Evolutionary conservation across 163 green algal genomes (phyloP).

Genomic region (Chlamydomonas reinhardtii): DNA sequence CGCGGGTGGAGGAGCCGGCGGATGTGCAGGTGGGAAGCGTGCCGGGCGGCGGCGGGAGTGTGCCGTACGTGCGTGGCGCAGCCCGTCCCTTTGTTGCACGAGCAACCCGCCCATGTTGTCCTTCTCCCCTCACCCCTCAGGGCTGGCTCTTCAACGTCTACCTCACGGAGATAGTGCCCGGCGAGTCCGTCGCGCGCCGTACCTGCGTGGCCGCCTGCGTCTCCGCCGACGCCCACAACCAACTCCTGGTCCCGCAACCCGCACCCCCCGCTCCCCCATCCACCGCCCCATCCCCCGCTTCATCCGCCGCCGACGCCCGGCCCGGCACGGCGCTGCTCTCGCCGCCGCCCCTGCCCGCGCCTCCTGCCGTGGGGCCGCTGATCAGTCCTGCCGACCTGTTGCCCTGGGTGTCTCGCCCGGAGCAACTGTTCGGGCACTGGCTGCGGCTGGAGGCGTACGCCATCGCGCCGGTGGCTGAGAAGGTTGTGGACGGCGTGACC

Average conservation of each 20-base stretch:
- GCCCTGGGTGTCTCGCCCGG: conserved; percentile 32
- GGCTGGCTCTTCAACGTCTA: conserved; percentile 58
- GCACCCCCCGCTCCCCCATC: background rate
- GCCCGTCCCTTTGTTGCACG: too few relatives aligned
- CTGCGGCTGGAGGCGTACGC: conserved; percentile 49
- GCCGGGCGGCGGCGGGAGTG: background rate
- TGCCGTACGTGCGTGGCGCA: too few relatives aligned
- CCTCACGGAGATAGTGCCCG: conserved; percentile 40
- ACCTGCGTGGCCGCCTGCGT: conserved; percentile 31
- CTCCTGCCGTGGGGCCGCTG: background rate
- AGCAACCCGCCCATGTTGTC: too few relatives aligned
- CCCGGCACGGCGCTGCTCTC: background rate
- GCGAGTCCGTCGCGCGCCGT: conserved; percentile 2
- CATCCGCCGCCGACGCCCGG: background rate
- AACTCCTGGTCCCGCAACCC: conserved; percentile 38
- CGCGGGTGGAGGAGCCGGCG: conserved; percentile 15
- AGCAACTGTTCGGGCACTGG: conserved; percentile 48
- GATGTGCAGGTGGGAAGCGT: conserved; percentile 40
- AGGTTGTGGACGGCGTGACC: conserved; percentile 34
- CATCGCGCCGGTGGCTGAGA: conserved; percentile 36
- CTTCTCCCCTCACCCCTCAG: background rate
- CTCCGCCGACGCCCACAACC: conserved; percentile 30
- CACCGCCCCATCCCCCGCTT: background rate
- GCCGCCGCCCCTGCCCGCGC: too few relatives aligned
- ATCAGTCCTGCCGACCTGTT: conserved; percentile 43